Base-by-base conservation (phyloP, 805 yeast species). In the Candida ortonii region DNA sequence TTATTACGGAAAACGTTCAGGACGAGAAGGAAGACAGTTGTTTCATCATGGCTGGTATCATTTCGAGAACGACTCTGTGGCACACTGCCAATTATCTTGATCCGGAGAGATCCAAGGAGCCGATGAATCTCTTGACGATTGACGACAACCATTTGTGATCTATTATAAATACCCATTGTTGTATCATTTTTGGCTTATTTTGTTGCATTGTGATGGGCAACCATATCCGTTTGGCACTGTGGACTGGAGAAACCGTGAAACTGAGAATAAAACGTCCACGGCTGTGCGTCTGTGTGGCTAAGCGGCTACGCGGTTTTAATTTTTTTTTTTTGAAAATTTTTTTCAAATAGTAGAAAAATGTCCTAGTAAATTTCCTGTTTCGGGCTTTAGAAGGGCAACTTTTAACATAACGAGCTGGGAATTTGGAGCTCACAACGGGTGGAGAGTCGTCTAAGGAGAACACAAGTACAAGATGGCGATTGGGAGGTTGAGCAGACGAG, bases 21-120 rank as follows among this genome's bases (percentile, higher is more conserved):
- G 68, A 64, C 17, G 70, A 64, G 33, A 64, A 72, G 36, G 70
- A 66, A 33, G 65, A 57, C 19, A 68, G 72, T 19, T 49, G 70
- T 13, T 64, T 65, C 25, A 38, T 53, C 3, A 47, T 64, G 24
- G 59, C 72, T 3, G 64, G 64, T 5, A 55, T 63, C 23, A 44
- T 71, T 3, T 67, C 76, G 1, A 44, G 73, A 25, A 64, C 71
- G 68, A 45, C 65, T 5, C 53, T 71, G 15, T 69, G 72, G 70
- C 56, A 57, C 22, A 57, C 66, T 5, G 39, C 43, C 12, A 29
- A 38, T 1, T 64, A 62, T 31, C 43, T 57, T 25, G 47, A 49
- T 17, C 53, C 57, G 0, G 28, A 37, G 1, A 14, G 34, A 1
- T 39, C 56, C 3, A 36, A 45, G 14, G 62, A 53, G 39, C 64